These are phyloP conservation scores for Phytophthora aleatoria DNA, from an alignment of 352 stramenopile genomes.

Conservation along the genomic window DNA sequence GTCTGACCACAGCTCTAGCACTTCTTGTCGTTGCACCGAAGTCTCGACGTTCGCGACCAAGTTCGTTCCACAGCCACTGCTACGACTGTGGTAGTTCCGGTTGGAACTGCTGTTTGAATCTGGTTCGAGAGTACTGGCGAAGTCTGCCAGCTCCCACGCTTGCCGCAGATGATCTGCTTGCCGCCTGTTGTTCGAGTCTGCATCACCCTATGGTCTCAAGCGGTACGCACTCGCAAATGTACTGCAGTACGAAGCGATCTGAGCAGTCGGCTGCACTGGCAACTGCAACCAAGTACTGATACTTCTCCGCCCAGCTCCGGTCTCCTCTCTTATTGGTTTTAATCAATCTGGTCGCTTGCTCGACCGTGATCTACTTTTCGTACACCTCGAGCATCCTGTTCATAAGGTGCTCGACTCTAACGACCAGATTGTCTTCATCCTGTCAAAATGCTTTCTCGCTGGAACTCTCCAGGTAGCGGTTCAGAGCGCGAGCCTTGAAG, in stretches of 20 bases:
- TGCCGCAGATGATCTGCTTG: not conserved
- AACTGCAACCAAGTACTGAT: constrained; percentile 1
- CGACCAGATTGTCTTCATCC: constrained; percentile 5
- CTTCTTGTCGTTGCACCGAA: not conserved
- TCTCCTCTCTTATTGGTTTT: not conserved
- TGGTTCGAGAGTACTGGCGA: not conserved
- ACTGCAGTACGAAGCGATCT: constrained; percentile 1
- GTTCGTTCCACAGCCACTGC: too few species aligned
- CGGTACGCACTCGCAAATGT: constrained; percentile 5
- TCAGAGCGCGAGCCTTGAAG: not conserved
- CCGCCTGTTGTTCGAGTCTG: not conserved
- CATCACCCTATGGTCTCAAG: constrained; percentile 2
- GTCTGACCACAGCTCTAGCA: not conserved
- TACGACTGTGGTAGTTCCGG: too few species aligned
- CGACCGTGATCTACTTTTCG: constrained; percentile 8
- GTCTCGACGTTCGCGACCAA: not conserved
- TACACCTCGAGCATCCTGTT: constrained; percentile 9
- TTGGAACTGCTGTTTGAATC: not conserved
- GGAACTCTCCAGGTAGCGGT: constrained; percentile 1
- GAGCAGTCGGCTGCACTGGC: not conserved
- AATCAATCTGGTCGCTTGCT: constrained; percentile 3
- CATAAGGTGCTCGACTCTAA: constrained; percentile 1
- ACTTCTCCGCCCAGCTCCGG: constrained; percentile 2
- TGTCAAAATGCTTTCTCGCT: constrained; percentile 3
- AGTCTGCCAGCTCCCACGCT: constrained; percentile 3